Conservation (phyloP, 208 protist genomes). For the Zelonia costaricensis region DNA sequence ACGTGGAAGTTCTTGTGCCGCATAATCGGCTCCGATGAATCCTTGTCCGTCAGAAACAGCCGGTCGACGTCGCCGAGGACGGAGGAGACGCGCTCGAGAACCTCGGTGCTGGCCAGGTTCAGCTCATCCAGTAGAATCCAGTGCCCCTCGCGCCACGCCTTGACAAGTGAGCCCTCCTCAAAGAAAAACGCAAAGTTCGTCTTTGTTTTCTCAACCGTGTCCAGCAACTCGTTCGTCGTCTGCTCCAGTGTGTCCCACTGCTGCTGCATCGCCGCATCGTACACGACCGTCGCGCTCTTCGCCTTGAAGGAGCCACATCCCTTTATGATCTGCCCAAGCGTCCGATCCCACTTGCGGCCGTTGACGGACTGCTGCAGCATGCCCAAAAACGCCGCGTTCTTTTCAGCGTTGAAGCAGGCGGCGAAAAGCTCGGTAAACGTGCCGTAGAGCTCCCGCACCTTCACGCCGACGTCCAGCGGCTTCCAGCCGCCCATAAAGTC, state of each 20-base stretch:
- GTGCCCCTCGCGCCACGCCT: conserved; percentile 95
- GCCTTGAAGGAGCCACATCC: conserved; percentile 64
- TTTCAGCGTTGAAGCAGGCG: conserved; percentile 90
- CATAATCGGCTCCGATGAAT: conserved; percentile 57
- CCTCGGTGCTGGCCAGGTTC: conserved; percentile 98
- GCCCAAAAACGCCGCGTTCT: conserved; percentile 82
- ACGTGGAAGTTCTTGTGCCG: conserved; percentile 98
- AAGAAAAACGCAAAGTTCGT: conserved; percentile 97
- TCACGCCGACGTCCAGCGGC: conserved; percentile 95
- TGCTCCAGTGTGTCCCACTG: conserved; percentile 68
- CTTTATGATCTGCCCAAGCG: conserved; percentile 76
- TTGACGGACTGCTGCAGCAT: conserved; percentile 61
- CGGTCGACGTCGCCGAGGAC: conserved; percentile 93
- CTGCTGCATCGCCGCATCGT: conserved; percentile 13
- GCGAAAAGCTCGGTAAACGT: conserved; percentile 94
- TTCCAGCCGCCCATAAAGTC: conserved; percentile 99
- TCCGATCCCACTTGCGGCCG: conserved; percentile 62
- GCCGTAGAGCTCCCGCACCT: conserved; percentile 67
- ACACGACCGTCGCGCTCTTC: conserved; percentile 44
- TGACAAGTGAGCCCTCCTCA: conserved; percentile 97
- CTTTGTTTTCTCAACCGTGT: conserved; percentile 53
- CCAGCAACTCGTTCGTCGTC: conserved; percentile 48
- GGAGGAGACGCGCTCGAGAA: conserved; percentile 95
- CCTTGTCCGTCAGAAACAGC: conserved; percentile 85
- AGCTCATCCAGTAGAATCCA: conserved; percentile 99